Evolutionary conservation across 805 yeast genomes (phyloP), one percentile per base, ranked within the genome.

Genomic region (Osmozyma mogii): DNA sequence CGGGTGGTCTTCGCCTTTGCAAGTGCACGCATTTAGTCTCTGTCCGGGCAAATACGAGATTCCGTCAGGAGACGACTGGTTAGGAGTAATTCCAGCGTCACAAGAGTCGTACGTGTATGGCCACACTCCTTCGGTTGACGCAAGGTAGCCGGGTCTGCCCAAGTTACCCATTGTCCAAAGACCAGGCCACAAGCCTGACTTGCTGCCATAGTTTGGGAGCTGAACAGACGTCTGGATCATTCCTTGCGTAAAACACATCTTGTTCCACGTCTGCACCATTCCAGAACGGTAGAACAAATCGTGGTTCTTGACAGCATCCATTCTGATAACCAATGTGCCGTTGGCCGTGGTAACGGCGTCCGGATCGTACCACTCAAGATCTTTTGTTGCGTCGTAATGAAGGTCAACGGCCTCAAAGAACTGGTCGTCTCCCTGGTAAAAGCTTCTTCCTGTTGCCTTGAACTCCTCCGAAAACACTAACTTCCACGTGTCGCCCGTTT

Each of bases 231-330:
- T 47, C 29, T 52, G 56, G 15, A 58, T 40, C 30, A 45, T 33
- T 1, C 58, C 63, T 24, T 50, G 52, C 21, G 55, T 56, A 44
- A 47, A 55, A 32, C 66, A 59, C 32, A 59, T 41, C 41, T 51
- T 47, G 40, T 59, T 59, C 66, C 66, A 59, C 33, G 53, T 41
- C 37, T 59, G 66, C 22, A 59, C 43, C 66, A 59, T 59, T 11
- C 63, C 66, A 2, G 62, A 56, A 28, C 64, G 45, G 47, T 41
- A 50, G 52, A 64, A 76, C 40, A 88, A 58, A 45, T 79, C 63
- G 57, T 87, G 95, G 55, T 82, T 83, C 47, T 72, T 61, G 56
- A 62, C 81, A 8, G 66, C 66, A 38, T 61, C 68, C 57, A 61
- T 48, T 24, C 61, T 35, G 27, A 61, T 34, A 15, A 32, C 35